Conservation (phyloP, 1,284 basidiomycete genomes). For the Moesziomyces aphidis region DNA sequence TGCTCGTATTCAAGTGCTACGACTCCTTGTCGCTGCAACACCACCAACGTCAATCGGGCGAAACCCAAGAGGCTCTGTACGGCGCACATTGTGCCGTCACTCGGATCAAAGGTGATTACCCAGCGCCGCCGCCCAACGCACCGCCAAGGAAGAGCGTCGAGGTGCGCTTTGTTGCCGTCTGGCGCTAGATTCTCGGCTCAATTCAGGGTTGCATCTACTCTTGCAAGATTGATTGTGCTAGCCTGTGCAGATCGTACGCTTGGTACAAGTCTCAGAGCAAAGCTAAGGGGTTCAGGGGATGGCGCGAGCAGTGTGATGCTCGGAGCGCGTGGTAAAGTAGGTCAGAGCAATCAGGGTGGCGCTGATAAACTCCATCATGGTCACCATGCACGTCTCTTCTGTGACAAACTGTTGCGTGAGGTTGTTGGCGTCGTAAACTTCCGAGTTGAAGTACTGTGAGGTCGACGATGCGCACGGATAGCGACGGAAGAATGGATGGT, state of each 20-base stretch:
- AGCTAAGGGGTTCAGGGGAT: neutral
- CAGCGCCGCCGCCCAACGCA: slow-evolving; percentile 11
- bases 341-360: slow-evolving; percentile 35
- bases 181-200: slow-evolving; percentile 6
- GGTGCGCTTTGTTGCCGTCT: slow-evolving; percentile 37
- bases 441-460: slow-evolving; percentile 32
- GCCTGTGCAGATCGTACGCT: too few relatives aligned
- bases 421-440: slow-evolving; percentile 23
- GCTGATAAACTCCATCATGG: slow-evolving; percentile 40
- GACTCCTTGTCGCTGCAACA: slow-evolving; percentile 28
- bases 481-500: neutral
- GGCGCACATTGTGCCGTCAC: slow-evolving; percentile 37
- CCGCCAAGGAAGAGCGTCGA: slow-evolving; percentile 36
- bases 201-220: neutral
- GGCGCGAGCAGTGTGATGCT: neutral
- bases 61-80: slow-evolving; percentile 19
- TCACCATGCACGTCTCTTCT: slow-evolving; percentile 37
- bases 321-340: slow-evolving; percentile 16
- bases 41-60: slow-evolving; percentile 1
- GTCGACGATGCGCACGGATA: neutral
- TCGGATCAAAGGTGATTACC: slow-evolving; percentile 14
- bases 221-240: too few relatives aligned
- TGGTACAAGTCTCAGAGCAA: too few relatives aligned
- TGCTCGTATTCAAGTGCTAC: slow-evolving; percentile 37
- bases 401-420: slow-evolving; percentile 22